Conservation (phyloP, 2,329 filamentous ascomycete species). For the Alternaria sp. region DNA sequence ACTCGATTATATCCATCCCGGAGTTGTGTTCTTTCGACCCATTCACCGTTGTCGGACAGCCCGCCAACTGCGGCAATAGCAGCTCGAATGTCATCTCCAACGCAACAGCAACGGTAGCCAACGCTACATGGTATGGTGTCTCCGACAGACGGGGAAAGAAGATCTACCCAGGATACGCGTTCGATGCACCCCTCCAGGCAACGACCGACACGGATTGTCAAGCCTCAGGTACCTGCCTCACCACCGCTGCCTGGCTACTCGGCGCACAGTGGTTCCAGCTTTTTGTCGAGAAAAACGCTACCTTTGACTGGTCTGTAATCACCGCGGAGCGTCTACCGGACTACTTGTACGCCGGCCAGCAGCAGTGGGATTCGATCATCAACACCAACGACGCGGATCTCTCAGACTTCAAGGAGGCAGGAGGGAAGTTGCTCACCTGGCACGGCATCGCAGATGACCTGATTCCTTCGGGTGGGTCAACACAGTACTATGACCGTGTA, state of each 20-base stretch:
- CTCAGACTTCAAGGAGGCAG: background rate
- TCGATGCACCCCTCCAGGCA: background rate
- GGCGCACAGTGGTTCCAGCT: background rate
- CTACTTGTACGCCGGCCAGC: background rate
- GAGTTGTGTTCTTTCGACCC: slow-evolving; percentile 34
- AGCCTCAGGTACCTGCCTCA: background rate
- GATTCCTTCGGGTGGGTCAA: background rate
- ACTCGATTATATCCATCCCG: slow-evolving; percentile 45
- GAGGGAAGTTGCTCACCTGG: background rate
- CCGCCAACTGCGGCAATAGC: background rate
- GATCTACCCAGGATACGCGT: background rate
- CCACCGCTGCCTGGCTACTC: background rate
- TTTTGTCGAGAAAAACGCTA: background rate
- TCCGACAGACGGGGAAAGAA: background rate
- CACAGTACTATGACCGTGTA: background rate
- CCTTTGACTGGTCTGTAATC: background rate
- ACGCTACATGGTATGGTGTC: background rate
- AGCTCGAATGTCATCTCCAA: background rate
- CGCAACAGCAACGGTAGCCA: background rate
- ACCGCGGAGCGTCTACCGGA: background rate
- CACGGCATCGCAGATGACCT: background rate
- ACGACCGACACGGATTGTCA: background rate
- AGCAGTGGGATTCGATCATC: background rate
- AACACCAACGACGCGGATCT: background rate
- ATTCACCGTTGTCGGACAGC: slow-evolving; percentile 7